These are phyloP conservation scores for Penicillium sp. DNA, from an alignment of 2,329 filamentous ascomycete species.

Conservation along the genomic window DNA sequence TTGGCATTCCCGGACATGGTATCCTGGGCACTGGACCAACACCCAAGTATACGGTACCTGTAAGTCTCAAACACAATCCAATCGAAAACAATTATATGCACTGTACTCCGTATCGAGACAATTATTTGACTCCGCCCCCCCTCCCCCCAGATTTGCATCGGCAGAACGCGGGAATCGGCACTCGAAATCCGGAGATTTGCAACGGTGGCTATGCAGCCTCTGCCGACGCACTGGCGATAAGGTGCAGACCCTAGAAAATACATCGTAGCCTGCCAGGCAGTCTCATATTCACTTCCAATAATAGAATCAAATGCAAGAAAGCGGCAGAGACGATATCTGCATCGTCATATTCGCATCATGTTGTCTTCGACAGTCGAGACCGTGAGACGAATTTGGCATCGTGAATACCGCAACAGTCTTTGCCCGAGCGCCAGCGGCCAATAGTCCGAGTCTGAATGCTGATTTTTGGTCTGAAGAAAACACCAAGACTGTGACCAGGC, in stretches of 20 bases:
- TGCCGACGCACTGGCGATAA: neutral
- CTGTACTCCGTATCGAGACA: neutral
- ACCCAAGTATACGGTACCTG: conserved; percentile 1
- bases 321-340: neutral
- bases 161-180: neutral
- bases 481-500: neutral
- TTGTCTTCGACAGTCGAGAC: neutral
- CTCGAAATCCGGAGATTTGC: neutral
- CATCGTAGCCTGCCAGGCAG: conserved; percentile 9
- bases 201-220: conserved; percentile 11
- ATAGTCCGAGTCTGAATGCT: conserved; percentile 1
- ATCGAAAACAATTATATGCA: neutral
- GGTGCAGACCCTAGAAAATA: neutral
- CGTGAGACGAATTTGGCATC: neutral
- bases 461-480: neutral
- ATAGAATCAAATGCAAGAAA: neutral
- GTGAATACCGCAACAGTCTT: neutral
- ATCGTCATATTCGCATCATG: neutral
- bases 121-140: neutral
- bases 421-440: conserved; percentile 6
- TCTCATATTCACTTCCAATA: conserved; percentile 3
- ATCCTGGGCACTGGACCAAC: neutral
- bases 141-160: neutral
- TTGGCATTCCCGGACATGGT: conserved; percentile 5
- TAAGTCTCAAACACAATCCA: neutral